phyloP scores from a whole-genome alignment of 352 stramenopile genomes.

The Phytophthora fragariae region DNA sequence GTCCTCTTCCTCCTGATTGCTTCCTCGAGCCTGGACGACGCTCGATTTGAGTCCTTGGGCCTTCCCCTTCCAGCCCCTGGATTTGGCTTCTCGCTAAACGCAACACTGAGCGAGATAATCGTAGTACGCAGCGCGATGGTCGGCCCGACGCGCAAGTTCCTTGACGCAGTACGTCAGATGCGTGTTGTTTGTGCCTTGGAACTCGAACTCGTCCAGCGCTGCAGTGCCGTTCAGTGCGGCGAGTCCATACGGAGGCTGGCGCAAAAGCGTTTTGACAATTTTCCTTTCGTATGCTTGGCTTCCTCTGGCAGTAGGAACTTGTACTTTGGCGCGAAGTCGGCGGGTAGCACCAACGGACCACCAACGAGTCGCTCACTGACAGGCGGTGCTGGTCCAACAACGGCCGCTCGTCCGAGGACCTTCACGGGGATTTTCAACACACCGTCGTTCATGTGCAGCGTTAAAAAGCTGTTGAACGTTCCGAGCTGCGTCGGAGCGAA shows the following conservation, averaged over 20 bases:
- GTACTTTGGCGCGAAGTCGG: conserved; percentile 88
- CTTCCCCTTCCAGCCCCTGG: conserved; percentile 35
- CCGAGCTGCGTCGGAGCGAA: conserved; percentile 91
- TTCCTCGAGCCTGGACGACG: conserved; percentile 46
- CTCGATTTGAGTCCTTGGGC: conserved; percentile 57
- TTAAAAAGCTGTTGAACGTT: conserved; percentile 58
- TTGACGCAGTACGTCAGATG: conserved; percentile 89
- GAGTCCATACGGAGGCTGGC: conserved; percentile 68
- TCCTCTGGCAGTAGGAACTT: conserved; percentile 90
- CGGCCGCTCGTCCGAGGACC: conserved; percentile 71
- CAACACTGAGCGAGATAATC: conserved; percentile 66
- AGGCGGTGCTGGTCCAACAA: conserved; percentile 50
- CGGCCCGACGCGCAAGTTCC: conserved; percentile 69
- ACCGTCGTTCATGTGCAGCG: conserved; percentile 56
- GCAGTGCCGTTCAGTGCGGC: conserved; percentile 74
- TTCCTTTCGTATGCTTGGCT: conserved; percentile 65
- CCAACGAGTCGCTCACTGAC: conserved; percentile 47
- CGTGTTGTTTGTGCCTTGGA: conserved; percentile 85
- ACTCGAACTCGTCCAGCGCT: conserved; percentile 83
- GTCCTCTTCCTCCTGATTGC: conserved; percentile 43
- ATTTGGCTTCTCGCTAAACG: conserved; percentile 42
- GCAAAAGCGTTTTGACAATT: conserved; percentile 55
- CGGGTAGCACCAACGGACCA: conserved; percentile 72
- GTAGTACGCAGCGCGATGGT: conserved; percentile 78
- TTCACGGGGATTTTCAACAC: conserved; percentile 65